phyloP scores from a whole-genome alignment of 75 land plant genomes.

The Larix kaempferi region DNA sequence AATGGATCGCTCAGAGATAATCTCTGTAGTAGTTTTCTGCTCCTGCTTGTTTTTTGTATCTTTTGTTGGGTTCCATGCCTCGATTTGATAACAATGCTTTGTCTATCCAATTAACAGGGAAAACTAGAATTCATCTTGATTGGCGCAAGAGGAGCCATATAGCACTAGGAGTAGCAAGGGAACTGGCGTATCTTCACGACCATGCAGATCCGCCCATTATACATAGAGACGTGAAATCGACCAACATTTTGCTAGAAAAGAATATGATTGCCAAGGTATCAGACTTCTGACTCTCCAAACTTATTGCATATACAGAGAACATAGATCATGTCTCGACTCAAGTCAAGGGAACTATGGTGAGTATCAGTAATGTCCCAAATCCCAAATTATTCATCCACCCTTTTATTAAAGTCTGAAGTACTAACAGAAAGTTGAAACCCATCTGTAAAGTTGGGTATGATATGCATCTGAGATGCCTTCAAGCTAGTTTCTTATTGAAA shows the following conservation, averaged over 20 bases:
- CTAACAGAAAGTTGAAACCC: too few species aligned
- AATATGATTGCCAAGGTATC: slow-evolving; percentile 45
- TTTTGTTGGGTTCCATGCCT: too few species aligned
- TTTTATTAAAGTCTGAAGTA: too few species aligned
- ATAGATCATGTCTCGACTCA: slow-evolving; percentile 54
- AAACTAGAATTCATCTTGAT: slow-evolving; percentile 13
- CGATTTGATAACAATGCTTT: too few species aligned
- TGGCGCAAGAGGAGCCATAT: slow-evolving; percentile 22
- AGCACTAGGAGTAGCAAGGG: slow-evolving; percentile 29
- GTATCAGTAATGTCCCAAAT: not conserved
- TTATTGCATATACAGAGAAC: slow-evolving; percentile 26
- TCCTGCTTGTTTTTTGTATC: not conserved
- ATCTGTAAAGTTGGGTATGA: too few species aligned
- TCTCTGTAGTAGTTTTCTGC: slow-evolving; percentile 20
- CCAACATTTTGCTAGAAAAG: slow-evolving; percentile 40
- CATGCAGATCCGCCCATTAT: slow-evolving; percentile 23
- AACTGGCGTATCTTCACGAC: slow-evolving; percentile 30
- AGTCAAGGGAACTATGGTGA: slow-evolving; percentile 80
- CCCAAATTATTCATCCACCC: too few species aligned
- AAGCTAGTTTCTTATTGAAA: too few species aligned
- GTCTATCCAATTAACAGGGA: slow-evolving; percentile 1
- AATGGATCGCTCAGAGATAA: slow-evolving; percentile 29
- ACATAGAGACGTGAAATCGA: slow-evolving; percentile 36
- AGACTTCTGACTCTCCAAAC: slow-evolving; percentile 43
- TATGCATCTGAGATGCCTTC: too few species aligned